phyloP scores from a whole-genome alignment of 1,284 basidiomycete genomes.

The Mycena citricolor region DNA sequence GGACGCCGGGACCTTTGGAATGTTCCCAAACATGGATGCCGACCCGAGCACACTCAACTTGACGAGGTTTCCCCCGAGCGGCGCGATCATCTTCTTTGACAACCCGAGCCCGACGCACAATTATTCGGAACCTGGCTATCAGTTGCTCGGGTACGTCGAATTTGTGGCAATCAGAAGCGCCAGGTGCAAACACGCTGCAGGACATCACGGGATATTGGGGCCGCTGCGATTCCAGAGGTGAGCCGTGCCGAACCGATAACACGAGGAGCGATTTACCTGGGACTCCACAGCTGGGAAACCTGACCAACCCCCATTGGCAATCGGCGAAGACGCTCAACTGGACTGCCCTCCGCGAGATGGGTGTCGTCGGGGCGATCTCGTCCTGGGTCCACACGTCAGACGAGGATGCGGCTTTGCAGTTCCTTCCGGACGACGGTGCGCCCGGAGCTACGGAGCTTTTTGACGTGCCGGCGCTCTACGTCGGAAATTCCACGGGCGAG shows the following conservation, averaged over 20 bases:
- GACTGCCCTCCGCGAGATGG: conserved; percentile 22
- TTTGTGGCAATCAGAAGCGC: background rate
- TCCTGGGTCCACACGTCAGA: conserved; percentile 32
- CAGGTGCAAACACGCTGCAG: conserved; percentile 12
- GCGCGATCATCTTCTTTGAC: conserved; percentile 30
- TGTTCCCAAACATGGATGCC: conserved; percentile 21
- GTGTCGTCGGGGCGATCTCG: conserved; percentile 26
- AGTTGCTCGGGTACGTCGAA: conserved; percentile 26
- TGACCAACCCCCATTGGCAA: conserved; percentile 33
- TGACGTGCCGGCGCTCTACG: conserved; percentile 30
- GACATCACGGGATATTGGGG: conserved; percentile 26
- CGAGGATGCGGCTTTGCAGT: conserved; percentile 31
- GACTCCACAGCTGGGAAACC: conserved; percentile 27
- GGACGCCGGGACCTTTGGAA: conserved; percentile 28
- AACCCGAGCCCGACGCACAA: conserved; percentile 32
- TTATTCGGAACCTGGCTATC: conserved; percentile 30
- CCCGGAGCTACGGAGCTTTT: conserved; percentile 23
- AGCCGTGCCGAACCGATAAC: background rate
- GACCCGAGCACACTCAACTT: conserved; percentile 27
- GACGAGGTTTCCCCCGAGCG: conserved; percentile 16
- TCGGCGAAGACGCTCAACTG: conserved; percentile 30
- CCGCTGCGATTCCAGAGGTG: conserved; percentile 27
- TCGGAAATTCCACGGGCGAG: conserved; percentile 31
- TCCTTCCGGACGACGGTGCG: conserved; percentile 31
- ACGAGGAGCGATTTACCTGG: background rate